phyloP scores from a whole-genome alignment of 2,329 filamentous ascomycete species.

The Conoideocrella luteorostrata region DNA sequence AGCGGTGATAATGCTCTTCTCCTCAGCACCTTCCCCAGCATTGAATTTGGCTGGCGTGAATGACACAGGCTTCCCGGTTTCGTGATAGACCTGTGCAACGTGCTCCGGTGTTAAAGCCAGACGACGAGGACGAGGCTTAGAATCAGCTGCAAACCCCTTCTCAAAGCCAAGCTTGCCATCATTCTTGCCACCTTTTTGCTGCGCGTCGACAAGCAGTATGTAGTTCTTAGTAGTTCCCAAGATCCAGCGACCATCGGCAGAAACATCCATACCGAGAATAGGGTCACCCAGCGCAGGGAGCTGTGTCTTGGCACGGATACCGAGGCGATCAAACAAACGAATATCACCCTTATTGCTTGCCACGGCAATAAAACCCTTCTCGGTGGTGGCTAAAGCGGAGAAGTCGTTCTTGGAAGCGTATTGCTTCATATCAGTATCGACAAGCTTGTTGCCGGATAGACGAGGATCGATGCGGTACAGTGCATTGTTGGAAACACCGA shows the following conservation, averaged over 20 bases:
- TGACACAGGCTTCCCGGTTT: constrained; percentile 77
- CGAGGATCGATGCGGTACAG: constrained; percentile 92
- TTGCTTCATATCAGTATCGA: constrained; percentile 89
- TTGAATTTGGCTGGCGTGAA: constrained; percentile 96
- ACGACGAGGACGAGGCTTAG: constrained; percentile 87
- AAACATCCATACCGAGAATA: constrained; percentile 91
- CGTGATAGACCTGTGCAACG: constrained; percentile 94
- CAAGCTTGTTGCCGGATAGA: constrained; percentile 82
- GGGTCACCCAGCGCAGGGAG: constrained; percentile 92
- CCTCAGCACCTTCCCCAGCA: constrained; percentile 69
- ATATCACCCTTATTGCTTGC: constrained; percentile 98
- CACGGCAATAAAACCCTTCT: constrained; percentile 94
- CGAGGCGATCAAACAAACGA: constrained; percentile 89
- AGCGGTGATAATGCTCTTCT: constrained; percentile 94
- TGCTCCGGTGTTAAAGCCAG: constrained; percentile 85
- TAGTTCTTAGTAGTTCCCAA: constrained; percentile 92
- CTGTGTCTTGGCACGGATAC: constrained; percentile 95
- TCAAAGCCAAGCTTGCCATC: constrained; percentile 98
- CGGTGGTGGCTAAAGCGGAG: constrained; percentile 86
- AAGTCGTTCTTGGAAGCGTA: constrained; percentile 97
- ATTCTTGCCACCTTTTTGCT: constrained; percentile 91
- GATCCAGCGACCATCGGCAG: constrained; percentile 92
- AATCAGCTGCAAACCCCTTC: constrained; percentile 82
- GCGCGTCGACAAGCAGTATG: constrained; percentile 82
- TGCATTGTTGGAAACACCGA: constrained; percentile 88